phyloP scores from a whole-genome alignment of 768 basidiomycete species.

The Tricholoma sp. region DNA sequence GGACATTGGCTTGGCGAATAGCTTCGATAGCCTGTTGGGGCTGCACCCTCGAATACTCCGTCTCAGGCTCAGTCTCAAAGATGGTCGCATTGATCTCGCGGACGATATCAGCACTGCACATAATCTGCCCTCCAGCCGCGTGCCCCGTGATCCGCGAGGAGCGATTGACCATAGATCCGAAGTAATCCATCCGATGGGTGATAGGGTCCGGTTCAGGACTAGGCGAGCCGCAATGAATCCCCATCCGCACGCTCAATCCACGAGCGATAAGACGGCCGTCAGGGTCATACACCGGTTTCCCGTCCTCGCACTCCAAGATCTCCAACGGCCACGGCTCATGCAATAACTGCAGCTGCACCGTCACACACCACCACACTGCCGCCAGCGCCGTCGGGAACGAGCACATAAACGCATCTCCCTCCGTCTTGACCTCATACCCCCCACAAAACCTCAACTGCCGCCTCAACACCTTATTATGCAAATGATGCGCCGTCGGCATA shows the following conservation, averaged over 20 bases:
- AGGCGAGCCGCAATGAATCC: conserved; percentile 89
- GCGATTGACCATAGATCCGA: conserved; percentile 94
- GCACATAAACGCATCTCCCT: conserved; percentile 99
- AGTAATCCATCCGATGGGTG: conserved; percentile 96
- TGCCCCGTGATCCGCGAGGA: conserved; percentile 77
- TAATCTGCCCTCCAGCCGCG: conserved; percentile 91
- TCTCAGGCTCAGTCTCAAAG: conserved; percentile 47
- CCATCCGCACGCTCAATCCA: conserved; percentile 94
- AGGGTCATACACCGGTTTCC: conserved; percentile 67
- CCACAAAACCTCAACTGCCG: conserved; percentile 84
- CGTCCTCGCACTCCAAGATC: conserved; percentile 89
- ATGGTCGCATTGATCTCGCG: conserved; percentile 71
- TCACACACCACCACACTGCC: conserved; percentile 87
- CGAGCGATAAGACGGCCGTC: conserved; percentile 69
- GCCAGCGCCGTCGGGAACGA: conserved; percentile 87
- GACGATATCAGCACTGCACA: conserved; percentile 83
- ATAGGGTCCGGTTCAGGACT: conserved; percentile 89
- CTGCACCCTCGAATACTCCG: conserved; percentile 56
- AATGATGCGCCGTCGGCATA: conserved; percentile 88
- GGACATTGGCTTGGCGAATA: conserved; percentile 65
- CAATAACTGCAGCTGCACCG: conserved; percentile 78
- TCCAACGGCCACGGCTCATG: conserved; percentile 88
- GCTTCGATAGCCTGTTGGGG: conserved; percentile 63
- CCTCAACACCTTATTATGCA: conserved; percentile 85
- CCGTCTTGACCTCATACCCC: conserved; percentile 98